phyloP scores from a whole-genome alignment of 2,329 filamentous ascomycete genomes.

The Aspergillus aculeatinus region DNA sequence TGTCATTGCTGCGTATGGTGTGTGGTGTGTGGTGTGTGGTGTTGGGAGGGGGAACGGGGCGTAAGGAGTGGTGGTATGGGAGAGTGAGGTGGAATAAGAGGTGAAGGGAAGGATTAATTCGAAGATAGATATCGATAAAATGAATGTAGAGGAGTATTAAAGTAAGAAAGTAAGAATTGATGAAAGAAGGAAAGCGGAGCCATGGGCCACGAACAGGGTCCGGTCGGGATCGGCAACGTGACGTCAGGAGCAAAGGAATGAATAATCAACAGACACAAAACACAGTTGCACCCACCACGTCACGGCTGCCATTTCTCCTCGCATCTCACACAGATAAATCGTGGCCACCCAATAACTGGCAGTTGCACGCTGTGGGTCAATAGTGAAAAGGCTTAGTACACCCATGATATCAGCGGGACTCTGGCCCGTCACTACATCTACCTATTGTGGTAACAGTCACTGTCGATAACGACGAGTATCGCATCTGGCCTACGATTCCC shows the following conservation, averaged over 20 bases:
- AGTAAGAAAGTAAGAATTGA: background rate
- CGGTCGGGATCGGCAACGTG: conserved; percentile 1
- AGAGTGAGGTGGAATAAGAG: too few species aligned
- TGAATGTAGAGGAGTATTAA: background rate
- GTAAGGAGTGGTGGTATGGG: background rate
- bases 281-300: background rate
- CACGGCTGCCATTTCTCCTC: background rate
- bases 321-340: background rate
- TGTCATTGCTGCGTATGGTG: conserved; percentile 30
- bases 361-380: background rate
- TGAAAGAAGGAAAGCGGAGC: too few species aligned
- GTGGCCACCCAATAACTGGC: background rate
- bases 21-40: background rate
- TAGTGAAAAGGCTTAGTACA: background rate
- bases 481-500: too few species aligned
- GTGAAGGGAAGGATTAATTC: too few species aligned
- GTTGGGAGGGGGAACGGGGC: too few species aligned
- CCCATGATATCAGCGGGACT: background rate
- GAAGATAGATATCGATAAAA: background rate
- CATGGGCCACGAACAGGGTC: conserved; percentile 1
- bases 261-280: too few species aligned
- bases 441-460: too few species aligned
- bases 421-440: background rate
- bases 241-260: background rate
- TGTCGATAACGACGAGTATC: too few species aligned